Base-by-base conservation (phyloP, 1,139 yeast genomes). In the Candida sp. region DNA sequence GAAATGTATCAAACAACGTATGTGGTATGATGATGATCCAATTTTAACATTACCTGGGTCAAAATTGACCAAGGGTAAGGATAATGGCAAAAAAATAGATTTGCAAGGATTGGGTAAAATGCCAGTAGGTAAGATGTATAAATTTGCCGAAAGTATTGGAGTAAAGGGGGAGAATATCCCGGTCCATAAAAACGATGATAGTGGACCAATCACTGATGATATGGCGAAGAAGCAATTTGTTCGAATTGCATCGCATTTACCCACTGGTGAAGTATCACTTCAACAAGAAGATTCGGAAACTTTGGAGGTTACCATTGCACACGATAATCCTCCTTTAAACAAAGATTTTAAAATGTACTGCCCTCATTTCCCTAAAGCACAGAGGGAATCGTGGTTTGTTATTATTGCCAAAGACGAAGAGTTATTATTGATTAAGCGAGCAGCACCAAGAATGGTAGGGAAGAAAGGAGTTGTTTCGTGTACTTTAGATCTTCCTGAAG, bases 371-470 rank as follows among this genome's bases (percentile, higher is more conserved):
- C 96, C 96, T 39, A 91, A 93, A 61, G 73, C 84, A 2, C 99
- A 95, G 64, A 84, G 91, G 54, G 99, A 93, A 60, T 82, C 95
- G 0, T 95, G 99, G 99, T 88, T 93, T 61, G 76, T 85, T 7
- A 77, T 91, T 41, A 64, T 84, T 6, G 77, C 81, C 52, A 77
- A 81, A 54, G 60, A 59, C 8, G 55, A 61, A 3, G 88, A 84
- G 55, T 59, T 87, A 36, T 63, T 77, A 32, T 69, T 82, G 43
- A 65, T 87, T 36, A 86, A 85, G 55, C 74, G 95, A 55, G 86
- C 86, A 6, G 77, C 83, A 12, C 93, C 93, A 1, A 70, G 65
- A 47, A 50, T 69, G 41, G 51, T 55, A 0, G 75, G 72, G 2
- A 77, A 79, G 41, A 63, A 62, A 46, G 78, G 87, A 9, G 55